A percentile compares a stretch with the other conserved stretches of the same genome.
phyloP scores from a whole-genome alignment of 768 basidiomycete genomes.

The Boletus subcaerulescens region DNA sequence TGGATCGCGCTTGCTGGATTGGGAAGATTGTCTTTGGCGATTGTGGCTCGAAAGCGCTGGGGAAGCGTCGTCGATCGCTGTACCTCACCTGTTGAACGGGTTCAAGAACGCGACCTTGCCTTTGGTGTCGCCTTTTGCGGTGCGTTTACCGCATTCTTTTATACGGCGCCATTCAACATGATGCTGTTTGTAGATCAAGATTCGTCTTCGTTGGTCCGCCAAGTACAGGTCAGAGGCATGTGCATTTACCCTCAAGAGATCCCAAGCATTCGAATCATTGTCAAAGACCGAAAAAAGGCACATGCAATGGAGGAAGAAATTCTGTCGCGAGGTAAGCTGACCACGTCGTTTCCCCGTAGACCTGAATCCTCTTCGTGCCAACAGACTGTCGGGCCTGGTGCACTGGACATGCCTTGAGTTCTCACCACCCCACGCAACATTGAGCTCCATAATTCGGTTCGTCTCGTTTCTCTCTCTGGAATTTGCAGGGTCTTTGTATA shows the following conservation, averaged over 20 bases:
- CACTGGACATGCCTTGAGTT: slow-evolving; percentile 16
- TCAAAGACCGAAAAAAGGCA: slow-evolving; percentile 39
- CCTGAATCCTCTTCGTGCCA: neutral
- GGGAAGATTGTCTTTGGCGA: slow-evolving; percentile 68
- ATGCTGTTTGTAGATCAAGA: slow-evolving; percentile 32
- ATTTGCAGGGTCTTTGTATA: neutral
- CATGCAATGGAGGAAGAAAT: slow-evolving; percentile 54
- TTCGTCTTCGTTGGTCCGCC: slow-evolving; percentile 42
- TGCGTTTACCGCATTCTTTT: slow-evolving; percentile 2
- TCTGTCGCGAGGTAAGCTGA: slow-evolving; percentile 46
- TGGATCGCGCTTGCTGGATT: slow-evolving; percentile 47
- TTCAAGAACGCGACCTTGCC: slow-evolving; percentile 2
- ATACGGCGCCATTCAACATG: neutral
- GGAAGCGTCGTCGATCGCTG: slow-evolving; percentile 23
- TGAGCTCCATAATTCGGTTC: too few species aligned
- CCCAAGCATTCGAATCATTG: slow-evolving; percentile 30
- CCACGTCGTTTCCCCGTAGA: neutral
- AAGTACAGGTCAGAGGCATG: slow-evolving; percentile 56
- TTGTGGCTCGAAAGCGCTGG: slow-evolving; percentile 56
- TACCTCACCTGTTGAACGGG: slow-evolving; percentile 10
- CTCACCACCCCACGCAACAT: neutral
- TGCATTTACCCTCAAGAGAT: slow-evolving; percentile 43
- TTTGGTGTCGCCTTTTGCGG: slow-evolving; percentile 20
- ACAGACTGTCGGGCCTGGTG: slow-evolving; percentile 19
- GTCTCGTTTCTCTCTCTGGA: too few species aligned